A percentile compares a stretch with the other conserved stretches of the same genome.
phyloP scores from a whole-genome alignment of 768 basidiomycete genomes.

The Boletus insuetus region DNA sequence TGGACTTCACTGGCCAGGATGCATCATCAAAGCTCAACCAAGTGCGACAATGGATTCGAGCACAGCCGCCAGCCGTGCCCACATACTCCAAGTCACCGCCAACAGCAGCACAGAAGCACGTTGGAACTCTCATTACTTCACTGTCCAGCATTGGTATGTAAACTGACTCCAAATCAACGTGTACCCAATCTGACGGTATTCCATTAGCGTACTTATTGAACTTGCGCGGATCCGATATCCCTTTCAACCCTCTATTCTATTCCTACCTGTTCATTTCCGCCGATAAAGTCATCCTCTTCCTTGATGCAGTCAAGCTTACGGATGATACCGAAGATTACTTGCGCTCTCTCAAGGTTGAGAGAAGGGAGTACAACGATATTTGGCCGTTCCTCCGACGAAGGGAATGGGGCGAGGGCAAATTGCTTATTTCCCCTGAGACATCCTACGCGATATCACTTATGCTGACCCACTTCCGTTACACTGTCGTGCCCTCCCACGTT shows the following conservation, averaged over 20 bases:
- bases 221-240: conserved; percentile 85
- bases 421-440: conserved; percentile 70
- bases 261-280: conserved; percentile 77
- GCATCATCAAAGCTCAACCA: conserved; percentile 67
- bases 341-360: conserved; percentile 51
- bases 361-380: conserved; percentile 69
- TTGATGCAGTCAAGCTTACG: conserved; percentile 65
- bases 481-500: conserved; percentile 64
- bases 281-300: conserved; percentile 66
- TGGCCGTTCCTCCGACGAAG: conserved; percentile 75
- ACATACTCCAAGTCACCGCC: conserved; percentile 63
- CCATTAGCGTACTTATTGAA: conserved; percentile 79
- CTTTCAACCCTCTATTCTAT: conserved; percentile 90
- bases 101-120: conserved; percentile 59
- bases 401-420: conserved; percentile 79
- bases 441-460: conserved; percentile 84
- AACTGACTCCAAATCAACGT: neutral
- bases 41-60: conserved; percentile 66
- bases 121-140: conserved; percentile 65
- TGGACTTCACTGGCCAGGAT: conserved; percentile 69
- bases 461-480: conserved; percentile 80
- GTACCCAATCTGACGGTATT: conserved; percentile 1
- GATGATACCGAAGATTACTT: conserved; percentile 59
- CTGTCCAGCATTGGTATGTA: conserved; percentile 67
- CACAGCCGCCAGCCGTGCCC: conserved; percentile 55